Conservation (phyloP, 2,329 filamentous ascomycete genomes). For the Xylariaceae sp. region DNA sequence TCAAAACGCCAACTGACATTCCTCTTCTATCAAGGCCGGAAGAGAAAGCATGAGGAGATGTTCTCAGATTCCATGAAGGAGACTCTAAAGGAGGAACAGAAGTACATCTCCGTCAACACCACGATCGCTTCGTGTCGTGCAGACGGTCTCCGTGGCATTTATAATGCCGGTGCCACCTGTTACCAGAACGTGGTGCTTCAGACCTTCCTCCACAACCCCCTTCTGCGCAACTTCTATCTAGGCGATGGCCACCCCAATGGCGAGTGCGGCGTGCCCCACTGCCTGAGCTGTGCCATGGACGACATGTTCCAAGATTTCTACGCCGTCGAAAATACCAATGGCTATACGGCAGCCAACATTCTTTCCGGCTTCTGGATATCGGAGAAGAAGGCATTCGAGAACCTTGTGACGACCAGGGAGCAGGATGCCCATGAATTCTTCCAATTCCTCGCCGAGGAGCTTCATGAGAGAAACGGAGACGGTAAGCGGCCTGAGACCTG, state of each 20-base stretch:
- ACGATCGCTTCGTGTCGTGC: slow-evolving; percentile 76
- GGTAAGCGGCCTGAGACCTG: slow-evolving; percentile 56
- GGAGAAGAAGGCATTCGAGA: slow-evolving; percentile 65
- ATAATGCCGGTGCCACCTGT: slow-evolving; percentile 97
- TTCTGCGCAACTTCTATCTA: slow-evolving; percentile 87
- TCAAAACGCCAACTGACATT: slow-evolving; percentile 1
- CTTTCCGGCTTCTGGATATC: slow-evolving; percentile 87
- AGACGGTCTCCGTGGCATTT: slow-evolving; percentile 83
- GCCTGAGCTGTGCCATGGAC: slow-evolving; percentile 65
- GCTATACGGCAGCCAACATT: slow-evolving; percentile 85
- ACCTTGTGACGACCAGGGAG: slow-evolving; percentile 84
- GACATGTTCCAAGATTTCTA: slow-evolving; percentile 71
- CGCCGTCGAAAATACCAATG: slow-evolving; percentile 71
- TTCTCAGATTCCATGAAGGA: slow-evolving; percentile 55
- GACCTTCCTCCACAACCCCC: slow-evolving; percentile 86
- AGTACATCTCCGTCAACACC: slow-evolving; percentile 73
- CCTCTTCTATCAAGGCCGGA: slow-evolving; percentile 47
- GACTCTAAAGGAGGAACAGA: slow-evolving; percentile 56
- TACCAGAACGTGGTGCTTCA: slow-evolving; percentile 97
- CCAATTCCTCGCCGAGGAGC: slow-evolving; percentile 86
- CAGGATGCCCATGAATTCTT: slow-evolving; percentile 98
- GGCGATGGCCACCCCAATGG: slow-evolving; percentile 77
- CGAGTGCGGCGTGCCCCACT: slow-evolving; percentile 62
- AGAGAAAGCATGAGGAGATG: slow-evolving; percentile 70
- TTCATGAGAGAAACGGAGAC: slow-evolving; percentile 77